phyloP scores from a whole-genome alignment of 345 rosid species.

The Bruguiera parviflora region DNA sequence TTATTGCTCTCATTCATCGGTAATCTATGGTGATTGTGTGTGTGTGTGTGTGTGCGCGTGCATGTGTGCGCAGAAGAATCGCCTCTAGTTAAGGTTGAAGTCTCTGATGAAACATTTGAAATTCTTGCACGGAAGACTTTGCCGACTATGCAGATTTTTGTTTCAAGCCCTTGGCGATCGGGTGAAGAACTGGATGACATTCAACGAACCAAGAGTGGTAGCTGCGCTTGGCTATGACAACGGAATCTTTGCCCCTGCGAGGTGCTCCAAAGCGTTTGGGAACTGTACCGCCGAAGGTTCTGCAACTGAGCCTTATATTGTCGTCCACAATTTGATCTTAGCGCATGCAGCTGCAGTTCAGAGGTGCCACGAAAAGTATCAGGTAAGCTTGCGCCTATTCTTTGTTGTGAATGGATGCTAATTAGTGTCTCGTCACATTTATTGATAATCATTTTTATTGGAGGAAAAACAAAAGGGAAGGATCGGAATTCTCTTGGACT shows the following conservation, averaged over 20 bases:
- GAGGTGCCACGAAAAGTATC: slow-evolving; percentile 76
- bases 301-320: slow-evolving; percentile 86
- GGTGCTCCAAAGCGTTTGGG: slow-evolving; percentile 84
- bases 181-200: slow-evolving; percentile 97
- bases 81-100: too few species aligned
- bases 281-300: slow-evolving; percentile 79
- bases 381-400: slow-evolving; percentile 24
- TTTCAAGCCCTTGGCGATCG: slow-evolving; percentile 78
- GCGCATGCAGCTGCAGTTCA: slow-evolving; percentile 81
- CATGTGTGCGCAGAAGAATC: too few species aligned
- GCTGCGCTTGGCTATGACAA: slow-evolving; percentile 88
- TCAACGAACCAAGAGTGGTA: slow-evolving; percentile 86
- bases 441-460: background rate
- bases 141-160: slow-evolving; percentile 91
- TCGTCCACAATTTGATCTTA: slow-evolving; percentile 74
- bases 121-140: slow-evolving; percentile 64
- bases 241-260: slow-evolving; percentile 75
- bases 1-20: background rate
- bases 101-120: background rate
- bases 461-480: slow-evolving; percentile 81
- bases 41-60: too few species aligned
- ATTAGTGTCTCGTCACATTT: background rate
- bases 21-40: too few species aligned
- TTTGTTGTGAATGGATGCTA: background rate
- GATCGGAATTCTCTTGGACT: slow-evolving; percentile 84